These are phyloP conservation scores for Umbelopsis isabellina DNA, from an alignment of 192 early-diverging fungal genomes.

Conservation along the genomic window DNA sequence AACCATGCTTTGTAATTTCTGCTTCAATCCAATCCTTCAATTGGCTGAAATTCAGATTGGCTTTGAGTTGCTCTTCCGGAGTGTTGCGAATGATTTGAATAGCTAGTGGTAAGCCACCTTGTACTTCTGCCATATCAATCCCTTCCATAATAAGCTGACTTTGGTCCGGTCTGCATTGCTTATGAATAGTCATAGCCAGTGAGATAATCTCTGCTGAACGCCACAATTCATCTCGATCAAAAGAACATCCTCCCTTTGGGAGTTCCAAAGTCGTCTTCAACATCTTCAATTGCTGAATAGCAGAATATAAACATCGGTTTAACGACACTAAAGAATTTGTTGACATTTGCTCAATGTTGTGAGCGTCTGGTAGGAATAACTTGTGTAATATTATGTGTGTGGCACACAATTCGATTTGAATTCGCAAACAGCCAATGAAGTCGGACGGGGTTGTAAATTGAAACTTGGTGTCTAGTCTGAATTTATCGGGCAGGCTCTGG, in stretches of 20 bases:
- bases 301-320: conserved; percentile 34
- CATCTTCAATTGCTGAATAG: conserved; percentile 30
- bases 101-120: conserved; percentile 27
- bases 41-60: conserved; percentile 31
- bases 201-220: conserved; percentile 31
- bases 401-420: conserved; percentile 41
- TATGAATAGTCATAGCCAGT: conserved; percentile 31
- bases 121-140: neutral
- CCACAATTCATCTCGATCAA: conserved; percentile 42
- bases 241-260: conserved; percentile 29
- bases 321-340: conserved; percentile 31
- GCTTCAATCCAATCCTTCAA: conserved; percentile 35
- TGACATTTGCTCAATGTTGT: conserved; percentile 20
- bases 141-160: conserved; percentile 12
- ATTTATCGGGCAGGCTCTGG: conserved; percentile 26
- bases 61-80: conserved; percentile 21
- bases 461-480: conserved; percentile 29
- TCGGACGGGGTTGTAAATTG: conserved; percentile 32
- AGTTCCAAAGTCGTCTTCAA: conserved; percentile 9
- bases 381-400: conserved; percentile 45
- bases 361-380: conserved; percentile 36
- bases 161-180: conserved; percentile 8
- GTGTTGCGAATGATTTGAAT: conserved; percentile 28
- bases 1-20: conserved; percentile 31
- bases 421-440: conserved; percentile 29